phyloP scores from a whole-genome alignment of 345 rosid genomes.

The Arabidopsis arenosa region DNA sequence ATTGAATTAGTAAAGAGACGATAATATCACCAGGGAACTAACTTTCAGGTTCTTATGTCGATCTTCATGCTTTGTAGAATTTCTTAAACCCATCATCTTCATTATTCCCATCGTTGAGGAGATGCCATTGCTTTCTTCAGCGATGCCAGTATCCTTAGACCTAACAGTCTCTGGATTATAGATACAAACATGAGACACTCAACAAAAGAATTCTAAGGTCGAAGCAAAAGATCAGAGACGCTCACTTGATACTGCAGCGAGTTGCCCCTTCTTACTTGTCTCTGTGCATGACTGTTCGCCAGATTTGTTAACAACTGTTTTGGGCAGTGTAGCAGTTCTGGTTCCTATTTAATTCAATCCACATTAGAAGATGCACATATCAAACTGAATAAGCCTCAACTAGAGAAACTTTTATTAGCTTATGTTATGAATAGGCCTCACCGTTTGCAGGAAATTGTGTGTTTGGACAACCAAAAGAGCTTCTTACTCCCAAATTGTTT shows the following conservation, averaged over 20 bases:
- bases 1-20: constrained; percentile 8
- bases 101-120: constrained; percentile 52
- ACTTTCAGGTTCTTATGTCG: constrained; percentile 57
- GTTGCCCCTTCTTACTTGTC: constrained; percentile 50
- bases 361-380: constrained; percentile 28
- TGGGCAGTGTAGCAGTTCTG: constrained; percentile 47
- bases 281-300: constrained; percentile 50
- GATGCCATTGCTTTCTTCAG: constrained; percentile 50
- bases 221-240: constrained; percentile 31
- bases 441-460: constrained; percentile 39
- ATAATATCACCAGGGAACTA: constrained; percentile 42
- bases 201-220: not conserved
- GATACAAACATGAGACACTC: constrained; percentile 32
- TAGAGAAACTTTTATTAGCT: constrained; percentile 26
- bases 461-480: constrained; percentile 44
- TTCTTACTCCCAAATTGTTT: constrained; percentile 47
- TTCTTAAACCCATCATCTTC: constrained; percentile 67
- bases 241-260: constrained; percentile 51
- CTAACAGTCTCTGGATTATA: constrained; percentile 49
- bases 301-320: constrained; percentile 42
- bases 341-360: constrained; percentile 39
- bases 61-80: constrained; percentile 55
- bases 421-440: constrained; percentile 24
- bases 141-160: constrained; percentile 38
- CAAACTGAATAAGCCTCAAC: constrained; percentile 8